These are phyloP conservation scores for Karstenula rhodostoma DNA, from an alignment of 2,329 filamentous ascomycete species.

Conservation along the genomic window DNA sequence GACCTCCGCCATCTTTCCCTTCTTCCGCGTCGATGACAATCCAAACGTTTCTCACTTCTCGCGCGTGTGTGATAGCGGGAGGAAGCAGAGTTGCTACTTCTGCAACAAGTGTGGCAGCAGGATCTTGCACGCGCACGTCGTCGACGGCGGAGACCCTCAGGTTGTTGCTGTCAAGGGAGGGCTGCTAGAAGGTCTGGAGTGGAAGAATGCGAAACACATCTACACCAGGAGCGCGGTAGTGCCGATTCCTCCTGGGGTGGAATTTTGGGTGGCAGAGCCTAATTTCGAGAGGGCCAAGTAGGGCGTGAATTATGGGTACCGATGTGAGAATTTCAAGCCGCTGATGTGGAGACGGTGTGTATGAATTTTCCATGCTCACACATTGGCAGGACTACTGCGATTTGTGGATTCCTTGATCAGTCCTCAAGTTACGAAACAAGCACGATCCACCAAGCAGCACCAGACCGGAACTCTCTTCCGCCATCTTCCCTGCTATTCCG, in stretches of 20 bases:
- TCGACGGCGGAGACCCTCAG: slow-evolving; percentile 29
- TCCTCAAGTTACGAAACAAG: background rate
- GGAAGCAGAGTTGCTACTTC: slow-evolving; percentile 38
- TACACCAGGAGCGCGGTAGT: slow-evolving; percentile 74
- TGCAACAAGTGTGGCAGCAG: slow-evolving; percentile 69
- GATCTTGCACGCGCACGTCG: slow-evolving; percentile 68
- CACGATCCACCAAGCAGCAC: background rate
- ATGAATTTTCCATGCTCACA: background rate
- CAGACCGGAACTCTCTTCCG: slow-evolving; percentile 4
- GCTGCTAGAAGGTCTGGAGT: slow-evolving; percentile 66
- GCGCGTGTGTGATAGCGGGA: slow-evolving; percentile 31
- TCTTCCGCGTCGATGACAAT: slow-evolving; percentile 64
- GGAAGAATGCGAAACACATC: slow-evolving; percentile 63
- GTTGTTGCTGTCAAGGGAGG: slow-evolving; percentile 71
- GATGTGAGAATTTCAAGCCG: background rate
- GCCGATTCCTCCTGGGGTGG: slow-evolving; percentile 71
- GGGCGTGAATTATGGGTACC: background rate
- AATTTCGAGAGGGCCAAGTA: slow-evolving; percentile 20
- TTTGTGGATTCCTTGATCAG: background rate
- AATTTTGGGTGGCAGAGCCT: slow-evolving; percentile 65
- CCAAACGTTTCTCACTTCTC: slow-evolving; percentile 29
- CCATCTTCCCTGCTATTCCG: background rate
- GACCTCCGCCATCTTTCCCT: slow-evolving; percentile 73
- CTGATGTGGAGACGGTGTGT: background rate
- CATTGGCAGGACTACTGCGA: background rate